Evolutionary conservation across 179 eudicot genomes (phyloP).

Genomic region (Gypsophila paniculata): DNA sequence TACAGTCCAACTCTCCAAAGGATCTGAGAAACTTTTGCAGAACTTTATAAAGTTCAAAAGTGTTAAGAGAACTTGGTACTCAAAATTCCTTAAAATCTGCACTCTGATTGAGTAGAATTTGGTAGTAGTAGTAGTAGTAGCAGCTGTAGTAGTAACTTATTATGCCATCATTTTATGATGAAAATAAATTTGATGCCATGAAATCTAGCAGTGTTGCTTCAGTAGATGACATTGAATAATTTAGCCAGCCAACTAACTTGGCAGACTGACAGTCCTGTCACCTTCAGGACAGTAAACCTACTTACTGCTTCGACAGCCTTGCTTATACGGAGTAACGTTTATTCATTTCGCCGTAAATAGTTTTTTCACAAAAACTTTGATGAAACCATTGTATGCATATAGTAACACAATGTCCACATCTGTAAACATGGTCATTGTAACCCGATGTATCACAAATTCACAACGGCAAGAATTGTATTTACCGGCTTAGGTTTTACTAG

Average conservation of each 20-base stretch:
- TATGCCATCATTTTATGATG: not conserved
- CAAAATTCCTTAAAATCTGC: not conserved
- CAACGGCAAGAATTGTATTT: no score
- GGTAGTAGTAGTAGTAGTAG: not conserved
- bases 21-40: not conserved
- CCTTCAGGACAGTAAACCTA: not conserved
- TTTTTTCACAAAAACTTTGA: no score
- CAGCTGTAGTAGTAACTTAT: not conserved
- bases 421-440: no score
- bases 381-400: no score
- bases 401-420: no score
- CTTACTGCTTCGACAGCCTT: not conserved
- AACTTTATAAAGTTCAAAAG: no score
- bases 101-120: not conserved
- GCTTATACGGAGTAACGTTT: no score
- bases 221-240: not conserved
- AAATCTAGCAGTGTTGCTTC: not conserved
- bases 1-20: not conserved
- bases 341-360: no score
- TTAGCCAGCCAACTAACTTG: conserved; percentile 7
- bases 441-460: no score
- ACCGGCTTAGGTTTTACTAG: not conserved
- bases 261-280: conserved; percentile 13
- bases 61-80: no score
- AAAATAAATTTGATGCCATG: not conserved